phyloP scores from a whole-genome alignment of 495 filamentous ascomycete genomes.

The Oleoguttula mirabilis region DNA sequence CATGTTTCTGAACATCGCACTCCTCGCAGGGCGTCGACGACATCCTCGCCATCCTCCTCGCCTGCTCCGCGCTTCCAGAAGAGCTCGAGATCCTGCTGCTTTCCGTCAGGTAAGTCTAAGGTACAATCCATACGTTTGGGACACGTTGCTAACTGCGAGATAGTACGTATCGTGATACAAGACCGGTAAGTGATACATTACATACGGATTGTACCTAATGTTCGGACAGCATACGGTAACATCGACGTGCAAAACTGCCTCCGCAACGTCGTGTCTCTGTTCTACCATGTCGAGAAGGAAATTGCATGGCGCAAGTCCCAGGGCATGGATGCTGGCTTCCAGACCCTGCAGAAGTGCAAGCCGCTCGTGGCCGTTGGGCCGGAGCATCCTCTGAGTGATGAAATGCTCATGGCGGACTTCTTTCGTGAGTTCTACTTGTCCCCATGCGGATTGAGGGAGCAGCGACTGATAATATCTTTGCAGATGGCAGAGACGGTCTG shows the following conservation, averaged over 20 bases:
- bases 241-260: constrained; percentile 75
- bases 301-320: constrained; percentile 64
- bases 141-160: no score
- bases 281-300: constrained; percentile 86
- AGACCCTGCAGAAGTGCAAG: constrained; percentile 51
- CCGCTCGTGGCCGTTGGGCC: constrained; percentile 82
- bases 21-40: constrained; percentile 93
- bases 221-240: constrained; percentile 85
- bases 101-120: no score
- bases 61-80: constrained; percentile 67
- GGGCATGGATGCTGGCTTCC: constrained; percentile 55
- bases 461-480: not conserved
- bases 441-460: not conserved
- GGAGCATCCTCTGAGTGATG: constrained; percentile 70
- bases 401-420: constrained; percentile 73
- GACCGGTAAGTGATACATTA: no score
- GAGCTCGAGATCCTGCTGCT: constrained; percentile 83
- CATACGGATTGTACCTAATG: no score
- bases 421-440: constrained; percentile 55
- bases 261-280: constrained; percentile 80
- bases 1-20: no score
- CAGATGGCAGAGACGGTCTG: constrained; percentile 83
- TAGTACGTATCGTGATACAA: no score
- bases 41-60: constrained; percentile 72
- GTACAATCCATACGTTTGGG: no score